Evolutionary conservation across 352 stramenopile genomes (phyloP), one percentile per base, ranked within the genome.

Genomic region (Globisporangium solare): DNA sequence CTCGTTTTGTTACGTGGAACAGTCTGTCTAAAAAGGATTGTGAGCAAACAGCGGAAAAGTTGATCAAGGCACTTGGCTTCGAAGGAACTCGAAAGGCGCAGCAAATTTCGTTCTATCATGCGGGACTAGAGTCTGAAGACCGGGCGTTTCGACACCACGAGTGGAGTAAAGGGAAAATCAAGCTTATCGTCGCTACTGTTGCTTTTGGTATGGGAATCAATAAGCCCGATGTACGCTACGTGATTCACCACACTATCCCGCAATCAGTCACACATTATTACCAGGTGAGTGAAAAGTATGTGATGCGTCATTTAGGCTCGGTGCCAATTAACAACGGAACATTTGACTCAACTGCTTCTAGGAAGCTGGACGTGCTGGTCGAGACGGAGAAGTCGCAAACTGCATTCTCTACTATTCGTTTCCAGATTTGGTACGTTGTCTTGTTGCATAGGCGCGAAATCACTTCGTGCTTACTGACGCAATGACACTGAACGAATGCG

Each of bases 171-270:
- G 86, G 86, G 0, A 92, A 91, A 54, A 93, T 94, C 60, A 94
- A 95, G 58, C 74, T 94, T 2, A 94, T 96, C 52, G 70, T 89
- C n/a, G 86, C 86, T 17, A 96, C 86, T 0, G 74, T 96, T 43
- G 86, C 86, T 0, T 96, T 96, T 56, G 86, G 86, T 24, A 96
- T 96, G 86, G 86, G 84, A 15, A 95, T 95, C 58, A 94, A 94
- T 64, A 94, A 95, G 51, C 86, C 86, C 10, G 83, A 94, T 50
- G 86, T 95, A 1, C 83, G 86, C 32, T 96, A 94, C 59, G 86
- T 96, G 47, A 94, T 96, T 54, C 86, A 96, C 54, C 80, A 93
- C 67, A 94, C 82, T 6, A 88, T 94, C 6, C 86, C 86, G 6
- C 83, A 96, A 58, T 94, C 84, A 27, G 82, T 94, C n/a, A 93